These are phyloP conservation scores for Tympanopsis confertula DNA, from an alignment of 2,329 filamentous ascomycete genomes.

Conservation along the genomic window DNA sequence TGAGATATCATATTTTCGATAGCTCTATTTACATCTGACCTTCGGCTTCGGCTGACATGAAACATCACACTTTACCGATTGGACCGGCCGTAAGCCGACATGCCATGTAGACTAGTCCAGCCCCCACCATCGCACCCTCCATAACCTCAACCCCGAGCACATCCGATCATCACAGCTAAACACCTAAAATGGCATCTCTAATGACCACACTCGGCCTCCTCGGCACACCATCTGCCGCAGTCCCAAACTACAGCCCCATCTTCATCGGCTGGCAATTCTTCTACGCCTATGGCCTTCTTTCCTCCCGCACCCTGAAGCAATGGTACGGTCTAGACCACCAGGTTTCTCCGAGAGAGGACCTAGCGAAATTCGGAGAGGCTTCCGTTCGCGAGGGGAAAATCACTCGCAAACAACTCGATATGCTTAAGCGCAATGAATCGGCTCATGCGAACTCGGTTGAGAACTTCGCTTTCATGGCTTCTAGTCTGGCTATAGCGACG, in stretches of 20 bases:
- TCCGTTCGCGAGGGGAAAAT: constrained; percentile 30
- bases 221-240: too few relatives aligned
- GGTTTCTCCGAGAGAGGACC: constrained; percentile 29
- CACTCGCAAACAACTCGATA: constrained; percentile 24
- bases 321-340: constrained; percentile 32
- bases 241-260: constrained; percentile 11
- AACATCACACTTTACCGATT: too few relatives aligned
- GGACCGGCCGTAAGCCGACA: too few relatives aligned
- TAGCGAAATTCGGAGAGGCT: constrained; percentile 28
- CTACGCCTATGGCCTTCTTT: constrained; percentile 28
- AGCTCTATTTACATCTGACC: too few relatives aligned
- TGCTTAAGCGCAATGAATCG: constrained; percentile 27
- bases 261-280: constrained; percentile 26
- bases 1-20: too few relatives aligned
- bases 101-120: too few relatives aligned
- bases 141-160: too few relatives aligned
- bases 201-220: constrained; percentile 11
- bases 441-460: constrained; percentile 34
- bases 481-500: constrained; percentile 23
- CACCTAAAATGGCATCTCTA: constrained; percentile 3
- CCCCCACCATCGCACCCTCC: too few relatives aligned
- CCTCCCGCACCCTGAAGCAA: constrained; percentile 28
- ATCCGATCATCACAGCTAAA: background rate
- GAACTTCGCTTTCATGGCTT: constrained; percentile 23
- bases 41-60: too few relatives aligned